These are phyloP conservation scores for Centaurea solstitialis DNA, from an alignment of 129 eudicot genomes.

Conservation along the genomic window DNA sequence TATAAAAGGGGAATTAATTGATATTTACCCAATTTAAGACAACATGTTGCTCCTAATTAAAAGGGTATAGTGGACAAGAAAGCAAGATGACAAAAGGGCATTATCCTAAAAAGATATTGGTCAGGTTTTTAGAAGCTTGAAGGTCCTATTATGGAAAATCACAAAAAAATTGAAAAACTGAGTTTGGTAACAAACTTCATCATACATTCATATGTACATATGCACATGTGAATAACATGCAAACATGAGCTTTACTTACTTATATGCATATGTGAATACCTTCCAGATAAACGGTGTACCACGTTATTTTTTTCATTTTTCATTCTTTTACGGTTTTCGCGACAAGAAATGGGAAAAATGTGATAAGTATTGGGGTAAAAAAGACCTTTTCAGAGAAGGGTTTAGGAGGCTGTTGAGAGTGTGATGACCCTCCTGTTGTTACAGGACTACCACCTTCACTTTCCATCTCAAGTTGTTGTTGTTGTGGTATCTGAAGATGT, in stretches of 20 bases:
- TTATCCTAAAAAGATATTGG: neutral
- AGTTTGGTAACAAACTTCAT: too few relatives aligned
- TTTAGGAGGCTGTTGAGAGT: conserved; percentile 52
- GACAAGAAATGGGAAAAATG: neutral
- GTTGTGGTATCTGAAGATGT: conserved; percentile 45
- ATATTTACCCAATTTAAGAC: conserved; percentile 14
- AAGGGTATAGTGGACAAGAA: neutral
- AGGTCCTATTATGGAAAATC: neutral
- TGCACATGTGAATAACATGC: too few relatives aligned
- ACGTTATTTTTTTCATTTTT: too few relatives aligned
- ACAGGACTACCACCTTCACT: conserved; percentile 59
- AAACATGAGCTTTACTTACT: too few relatives aligned
- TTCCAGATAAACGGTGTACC: too few relatives aligned
- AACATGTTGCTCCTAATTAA: conserved; percentile 9
- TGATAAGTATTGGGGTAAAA: neutral
- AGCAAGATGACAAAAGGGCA: conserved; percentile 16
- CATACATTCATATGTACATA: too few relatives aligned
- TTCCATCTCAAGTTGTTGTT: conserved; percentile 55
- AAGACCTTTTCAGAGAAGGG: conserved; percentile 66
- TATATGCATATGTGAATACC: too few relatives aligned
- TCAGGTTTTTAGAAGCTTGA: neutral
- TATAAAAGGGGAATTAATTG: neutral
- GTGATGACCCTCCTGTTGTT: conserved; percentile 60
- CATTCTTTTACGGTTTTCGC: too few relatives aligned
- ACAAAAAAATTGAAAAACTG: too few relatives aligned